Conservation (phyloP, 1,284 basidiomycete species). For the Cystobasidium pallidum region DNA sequence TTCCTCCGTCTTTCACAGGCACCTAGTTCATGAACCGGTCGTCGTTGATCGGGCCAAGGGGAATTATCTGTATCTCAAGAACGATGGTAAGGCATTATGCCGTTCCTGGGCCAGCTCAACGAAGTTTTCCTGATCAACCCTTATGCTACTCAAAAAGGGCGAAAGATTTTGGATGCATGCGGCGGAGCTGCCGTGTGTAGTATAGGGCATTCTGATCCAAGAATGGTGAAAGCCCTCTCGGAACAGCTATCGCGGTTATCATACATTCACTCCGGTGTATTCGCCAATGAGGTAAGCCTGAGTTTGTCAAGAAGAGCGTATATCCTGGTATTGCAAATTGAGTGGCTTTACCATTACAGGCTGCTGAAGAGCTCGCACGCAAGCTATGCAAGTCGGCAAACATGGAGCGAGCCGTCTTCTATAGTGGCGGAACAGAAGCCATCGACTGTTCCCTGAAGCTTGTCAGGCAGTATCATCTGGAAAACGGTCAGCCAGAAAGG, state of each 20-base stretch:
- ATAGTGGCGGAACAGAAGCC: slow-evolving; percentile 64
- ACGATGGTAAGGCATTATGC: slow-evolving; percentile 58
- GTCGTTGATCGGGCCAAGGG: slow-evolving; percentile 48
- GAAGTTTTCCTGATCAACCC: background rate
- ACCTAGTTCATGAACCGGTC: slow-evolving; percentile 7
- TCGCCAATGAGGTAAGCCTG: slow-evolving; percentile 63
- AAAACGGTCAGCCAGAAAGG: slow-evolving; percentile 69
- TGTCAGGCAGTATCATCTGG: slow-evolving; percentile 67
- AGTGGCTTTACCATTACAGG: slow-evolving; percentile 56
- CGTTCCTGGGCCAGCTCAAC: background rate
- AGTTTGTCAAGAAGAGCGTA: slow-evolving; percentile 54
- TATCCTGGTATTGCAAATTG: background rate
- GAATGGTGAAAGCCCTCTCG: slow-evolving; percentile 70
- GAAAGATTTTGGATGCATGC: slow-evolving; percentile 69
- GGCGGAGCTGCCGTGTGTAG: slow-evolving; percentile 83
- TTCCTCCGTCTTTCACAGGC: slow-evolving; percentile 19
- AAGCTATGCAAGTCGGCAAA: slow-evolving; percentile 61
- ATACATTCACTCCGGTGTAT: slow-evolving; percentile 48
- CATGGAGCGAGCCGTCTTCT: slow-evolving; percentile 52
- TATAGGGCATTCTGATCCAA: slow-evolving; percentile 73
- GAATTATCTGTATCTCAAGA: slow-evolving; percentile 50
- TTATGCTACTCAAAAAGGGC: slow-evolving; percentile 38
- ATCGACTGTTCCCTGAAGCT: slow-evolving; percentile 80
- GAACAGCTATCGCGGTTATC: slow-evolving; percentile 74
- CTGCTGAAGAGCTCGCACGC: slow-evolving; percentile 74